Evolutionary conservation across 345 rosid species (phyloP).

Genomic region (Acer negundo): DNA sequence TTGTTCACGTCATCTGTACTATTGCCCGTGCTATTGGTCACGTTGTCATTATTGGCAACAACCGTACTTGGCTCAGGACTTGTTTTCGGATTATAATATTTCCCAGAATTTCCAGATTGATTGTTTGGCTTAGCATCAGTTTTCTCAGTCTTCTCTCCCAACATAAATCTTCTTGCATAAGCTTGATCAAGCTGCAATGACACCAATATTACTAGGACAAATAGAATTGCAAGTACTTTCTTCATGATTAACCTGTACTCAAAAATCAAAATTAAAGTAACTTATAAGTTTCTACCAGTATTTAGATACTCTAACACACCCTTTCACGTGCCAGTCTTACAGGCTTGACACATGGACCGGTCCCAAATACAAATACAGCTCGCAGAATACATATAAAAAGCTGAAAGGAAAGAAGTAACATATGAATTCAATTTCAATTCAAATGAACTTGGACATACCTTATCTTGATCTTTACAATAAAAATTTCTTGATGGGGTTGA

Average conservation of each 20-base stretch:
- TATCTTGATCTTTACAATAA: constrained; percentile 13
- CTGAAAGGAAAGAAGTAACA: too few relatives aligned
- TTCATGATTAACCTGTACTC: constrained; percentile 27
- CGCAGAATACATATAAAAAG: too few relatives aligned
- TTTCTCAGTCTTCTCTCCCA: neutral
- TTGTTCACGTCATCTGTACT: constrained; percentile 24
- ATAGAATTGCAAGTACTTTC: constrained; percentile 12
- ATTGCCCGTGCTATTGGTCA: neutral
- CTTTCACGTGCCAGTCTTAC: too few relatives aligned
- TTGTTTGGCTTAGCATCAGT: neutral
- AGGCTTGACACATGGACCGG: too few relatives aligned
- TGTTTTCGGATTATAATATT: neutral
- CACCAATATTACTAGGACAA: constrained; percentile 19
- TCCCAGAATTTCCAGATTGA: constrained; percentile 12
- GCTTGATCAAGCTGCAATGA: constrained; percentile 20
- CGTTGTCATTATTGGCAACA: neutral
- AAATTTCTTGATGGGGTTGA: constrained; percentile 13
- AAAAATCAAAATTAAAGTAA: neutral
- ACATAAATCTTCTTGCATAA: constrained; percentile 26
- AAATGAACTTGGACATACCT: constrained; percentile 8
- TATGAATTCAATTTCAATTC: neutral
- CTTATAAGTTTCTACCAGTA: too few relatives aligned
- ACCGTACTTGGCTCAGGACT: neutral
- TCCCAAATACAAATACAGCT: too few relatives aligned
- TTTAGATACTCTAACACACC: too few relatives aligned